phyloP scores from a whole-genome alignment of 1,284 basidiomycete species.

The Tremellales sp. region DNA sequence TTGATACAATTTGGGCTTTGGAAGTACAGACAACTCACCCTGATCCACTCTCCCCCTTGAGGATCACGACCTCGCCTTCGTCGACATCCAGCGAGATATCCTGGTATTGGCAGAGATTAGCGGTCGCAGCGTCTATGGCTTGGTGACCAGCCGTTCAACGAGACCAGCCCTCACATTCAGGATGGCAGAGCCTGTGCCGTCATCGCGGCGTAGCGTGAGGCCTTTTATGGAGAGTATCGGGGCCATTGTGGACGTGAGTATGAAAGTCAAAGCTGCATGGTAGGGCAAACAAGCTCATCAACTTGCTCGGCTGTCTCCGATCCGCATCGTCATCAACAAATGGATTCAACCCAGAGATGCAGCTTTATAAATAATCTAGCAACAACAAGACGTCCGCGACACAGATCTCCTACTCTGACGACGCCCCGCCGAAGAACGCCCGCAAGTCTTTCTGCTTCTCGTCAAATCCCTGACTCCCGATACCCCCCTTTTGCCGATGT shows the following conservation, averaged over 20 bases:
- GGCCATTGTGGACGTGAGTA: neutral
- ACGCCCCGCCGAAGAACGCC: conserved; percentile 65
- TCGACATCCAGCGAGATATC: conserved; percentile 60
- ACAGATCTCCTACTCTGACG: too few species aligned
- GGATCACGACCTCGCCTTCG: conserved; percentile 65
- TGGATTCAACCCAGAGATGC: too few species aligned
- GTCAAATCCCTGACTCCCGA: conserved; percentile 67
- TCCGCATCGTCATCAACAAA: too few species aligned
- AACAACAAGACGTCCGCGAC: too few species aligned
- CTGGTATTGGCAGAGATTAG: conserved; percentile 20
- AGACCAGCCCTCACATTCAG: conserved; percentile 36
- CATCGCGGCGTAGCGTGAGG: conserved; percentile 33
- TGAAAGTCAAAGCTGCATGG: neutral
- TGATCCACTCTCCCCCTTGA: conserved; percentile 69
- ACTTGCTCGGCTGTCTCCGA: neutral
- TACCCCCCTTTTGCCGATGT: conserved; percentile 69
- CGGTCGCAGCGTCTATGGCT: neutral
- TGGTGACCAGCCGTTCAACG: too few species aligned
- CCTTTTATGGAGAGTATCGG: conserved; percentile 22
- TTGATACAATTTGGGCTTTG: neutral
- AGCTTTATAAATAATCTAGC: too few species aligned
- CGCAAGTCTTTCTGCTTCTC: conserved; percentile 70
- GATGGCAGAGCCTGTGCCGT: conserved; percentile 36
- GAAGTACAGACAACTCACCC: conserved; percentile 50
- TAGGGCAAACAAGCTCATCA: neutral